Conservation (phyloP, 2,329 filamentous ascomycete species). For the Curvularia sp. region DNA sequence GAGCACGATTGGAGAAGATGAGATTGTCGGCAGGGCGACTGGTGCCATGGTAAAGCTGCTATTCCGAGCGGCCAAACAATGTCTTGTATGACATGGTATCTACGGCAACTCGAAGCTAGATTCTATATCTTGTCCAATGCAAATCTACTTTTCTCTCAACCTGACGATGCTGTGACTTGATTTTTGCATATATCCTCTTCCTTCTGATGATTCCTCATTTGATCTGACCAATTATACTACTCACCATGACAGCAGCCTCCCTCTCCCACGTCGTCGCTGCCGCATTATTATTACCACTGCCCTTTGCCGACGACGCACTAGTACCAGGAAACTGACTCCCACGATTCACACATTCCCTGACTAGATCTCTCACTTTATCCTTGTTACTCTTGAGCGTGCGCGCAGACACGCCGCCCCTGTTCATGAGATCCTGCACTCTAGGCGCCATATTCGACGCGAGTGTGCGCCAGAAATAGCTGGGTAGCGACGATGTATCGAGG, state of each 20-base stretch:
- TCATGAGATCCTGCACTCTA: constrained; percentile 83
- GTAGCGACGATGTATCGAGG: constrained; percentile 86
- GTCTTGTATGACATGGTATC: constrained; percentile 4
- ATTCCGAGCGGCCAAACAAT: neutral
- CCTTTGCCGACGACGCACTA: constrained; percentile 38
- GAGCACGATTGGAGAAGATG: constrained; percentile 24
- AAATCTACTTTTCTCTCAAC: constrained; percentile 7
- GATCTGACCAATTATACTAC: constrained; percentile 70
- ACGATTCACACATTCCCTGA: constrained; percentile 81
- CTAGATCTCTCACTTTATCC: constrained; percentile 74
- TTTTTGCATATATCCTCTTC: neutral
- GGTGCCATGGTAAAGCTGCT: neutral
- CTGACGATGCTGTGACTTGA: neutral
- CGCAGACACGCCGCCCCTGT: constrained; percentile 81
- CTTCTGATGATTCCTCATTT: constrained; percentile 23
- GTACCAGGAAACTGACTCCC: constrained; percentile 73
- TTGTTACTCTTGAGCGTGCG: constrained; percentile 80
- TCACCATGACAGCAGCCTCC: constrained; percentile 94
- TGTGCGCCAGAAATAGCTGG: constrained; percentile 92
- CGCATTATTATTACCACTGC: constrained; percentile 44
- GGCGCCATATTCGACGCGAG: constrained; percentile 78
- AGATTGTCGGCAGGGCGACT: neutral
- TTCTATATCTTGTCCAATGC: constrained; percentile 20
- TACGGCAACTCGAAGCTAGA: neutral
- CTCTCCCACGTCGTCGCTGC: constrained; percentile 75